phyloP scores from a whole-genome alignment of 106 monocot genomes.

The Acorus calamus region DNA sequence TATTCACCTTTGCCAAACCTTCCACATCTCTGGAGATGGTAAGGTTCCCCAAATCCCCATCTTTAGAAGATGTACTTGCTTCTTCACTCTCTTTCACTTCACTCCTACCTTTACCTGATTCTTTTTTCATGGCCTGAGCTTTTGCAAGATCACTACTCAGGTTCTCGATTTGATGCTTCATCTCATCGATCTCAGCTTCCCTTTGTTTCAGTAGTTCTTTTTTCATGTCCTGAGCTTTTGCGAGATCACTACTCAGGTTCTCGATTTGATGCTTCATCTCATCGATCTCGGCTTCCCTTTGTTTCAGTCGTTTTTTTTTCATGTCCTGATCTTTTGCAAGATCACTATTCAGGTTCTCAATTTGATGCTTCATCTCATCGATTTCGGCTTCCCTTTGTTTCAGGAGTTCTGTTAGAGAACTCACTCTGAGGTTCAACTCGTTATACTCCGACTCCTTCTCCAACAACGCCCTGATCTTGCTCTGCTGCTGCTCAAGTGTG shows the following conservation, averaged over 20 bases:
- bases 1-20: conserved; percentile 1
- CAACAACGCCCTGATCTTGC: conserved; percentile 12
- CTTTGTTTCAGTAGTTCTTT: not conserved
- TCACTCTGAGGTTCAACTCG: conserved; percentile 1
- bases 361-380: conserved; percentile 16
- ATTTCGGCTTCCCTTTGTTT: conserved; percentile 24
- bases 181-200: conserved; percentile 13
- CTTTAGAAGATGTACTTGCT: not conserved
- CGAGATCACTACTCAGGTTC: not conserved
- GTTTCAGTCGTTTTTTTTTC: not conserved
- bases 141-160: not conserved
- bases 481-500: conserved; percentile 30
- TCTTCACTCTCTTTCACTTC: too few relatives aligned
- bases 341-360: not conserved
- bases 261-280: conserved; percentile 12
- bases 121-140: not conserved
- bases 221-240: not conserved
- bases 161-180: conserved; percentile 3
- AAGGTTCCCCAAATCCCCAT: not conserved
- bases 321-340: not conserved
- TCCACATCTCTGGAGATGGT: not conserved
- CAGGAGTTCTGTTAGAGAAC: conserved; percentile 20
- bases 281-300: conserved; percentile 5
- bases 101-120: not conserved
- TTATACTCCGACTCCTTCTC: conserved; percentile 15